A percentile compares a stretch with the other conserved stretches of the same genome.
These are phyloP conservation scores for Daedalea quercina DNA, from an alignment of 768 basidiomycete species.

Conservation along the genomic window DNA sequence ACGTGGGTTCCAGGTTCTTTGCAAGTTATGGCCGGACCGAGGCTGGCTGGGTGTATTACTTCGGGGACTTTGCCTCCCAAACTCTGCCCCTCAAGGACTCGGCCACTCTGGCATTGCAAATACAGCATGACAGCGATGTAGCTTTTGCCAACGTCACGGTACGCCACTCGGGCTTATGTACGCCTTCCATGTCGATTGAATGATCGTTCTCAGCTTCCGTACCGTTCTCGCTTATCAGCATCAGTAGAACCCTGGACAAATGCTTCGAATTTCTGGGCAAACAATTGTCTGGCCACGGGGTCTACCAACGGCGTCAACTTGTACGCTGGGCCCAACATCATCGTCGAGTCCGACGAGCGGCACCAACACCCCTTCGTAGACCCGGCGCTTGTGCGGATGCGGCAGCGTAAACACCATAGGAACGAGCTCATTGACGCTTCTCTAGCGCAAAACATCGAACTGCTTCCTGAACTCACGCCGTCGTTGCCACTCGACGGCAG, in stretches of 20 bases:
- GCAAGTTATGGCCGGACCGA: conserved; percentile 24
- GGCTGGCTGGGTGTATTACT: conserved; percentile 22
- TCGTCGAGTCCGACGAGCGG: conserved; percentile 1
- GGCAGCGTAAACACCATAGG: conserved; percentile 28
- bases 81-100: conserved; percentile 44
- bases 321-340: conserved; percentile 9
- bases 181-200: background rate
- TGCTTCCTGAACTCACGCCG: conserved; percentile 33
- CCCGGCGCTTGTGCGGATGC: conserved; percentile 7
- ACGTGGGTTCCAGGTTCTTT: conserved; percentile 28
- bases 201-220: conserved; percentile 38
- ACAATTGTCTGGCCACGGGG: conserved; percentile 43
- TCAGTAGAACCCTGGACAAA: conserved; percentile 41
- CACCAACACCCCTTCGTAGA: conserved; percentile 14
- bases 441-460: conserved; percentile 33
- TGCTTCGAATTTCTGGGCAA: conserved; percentile 38
- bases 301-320: conserved; percentile 40
- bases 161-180: conserved; percentile 8
- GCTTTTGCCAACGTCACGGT: conserved; percentile 40
- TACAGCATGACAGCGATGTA: conserved; percentile 26
- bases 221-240: conserved; percentile 46
- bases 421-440: conserved; percentile 44
- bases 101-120: conserved; percentile 41
- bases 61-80: conserved; percentile 47
- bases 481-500: conserved; percentile 33